phyloP scores from a whole-genome alignment of 78 protist species.

The Pigoraptor vietnamica region DNA sequence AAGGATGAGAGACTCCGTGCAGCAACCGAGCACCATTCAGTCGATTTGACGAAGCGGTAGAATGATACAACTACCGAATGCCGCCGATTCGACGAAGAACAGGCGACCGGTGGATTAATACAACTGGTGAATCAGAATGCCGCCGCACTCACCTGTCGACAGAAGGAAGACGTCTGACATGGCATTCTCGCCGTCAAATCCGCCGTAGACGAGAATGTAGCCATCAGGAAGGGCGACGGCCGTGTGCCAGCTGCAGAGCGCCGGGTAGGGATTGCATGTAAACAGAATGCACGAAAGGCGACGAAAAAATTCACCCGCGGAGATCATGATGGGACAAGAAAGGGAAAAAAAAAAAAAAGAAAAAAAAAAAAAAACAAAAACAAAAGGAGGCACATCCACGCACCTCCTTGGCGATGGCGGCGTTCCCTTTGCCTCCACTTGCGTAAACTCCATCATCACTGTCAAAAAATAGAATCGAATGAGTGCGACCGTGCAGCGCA shows the following conservation, averaged over 20 bases:
- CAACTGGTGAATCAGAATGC: no score
- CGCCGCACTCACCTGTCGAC: neutral
- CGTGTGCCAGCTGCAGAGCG: neutral
- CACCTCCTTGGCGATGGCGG: neutral
- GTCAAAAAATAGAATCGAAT: neutral
- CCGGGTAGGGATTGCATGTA: no score
- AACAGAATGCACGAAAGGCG: neutral
- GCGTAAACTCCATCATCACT: conserved; percentile 3
- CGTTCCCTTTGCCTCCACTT: neutral
- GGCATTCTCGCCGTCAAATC: neutral
- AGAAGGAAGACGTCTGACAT: neutral
- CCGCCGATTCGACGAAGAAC: no score
- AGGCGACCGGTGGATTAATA: no score
- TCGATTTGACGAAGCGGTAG: no score
- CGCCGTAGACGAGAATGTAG: neutral
- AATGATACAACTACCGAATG: no score
- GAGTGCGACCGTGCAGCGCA: neutral
- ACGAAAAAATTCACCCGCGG: neutral
- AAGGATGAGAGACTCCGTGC: no score
- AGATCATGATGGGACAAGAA: neutral
- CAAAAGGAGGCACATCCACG: neutral
- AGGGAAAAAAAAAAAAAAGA: neutral
- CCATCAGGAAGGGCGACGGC: neutral
- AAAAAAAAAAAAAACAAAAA: no score
- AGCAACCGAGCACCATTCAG: no score